Evolutionary conservation across 148 eudicot genomes (phyloP).

Genomic region (Fagopyrum tataricum): DNA sequence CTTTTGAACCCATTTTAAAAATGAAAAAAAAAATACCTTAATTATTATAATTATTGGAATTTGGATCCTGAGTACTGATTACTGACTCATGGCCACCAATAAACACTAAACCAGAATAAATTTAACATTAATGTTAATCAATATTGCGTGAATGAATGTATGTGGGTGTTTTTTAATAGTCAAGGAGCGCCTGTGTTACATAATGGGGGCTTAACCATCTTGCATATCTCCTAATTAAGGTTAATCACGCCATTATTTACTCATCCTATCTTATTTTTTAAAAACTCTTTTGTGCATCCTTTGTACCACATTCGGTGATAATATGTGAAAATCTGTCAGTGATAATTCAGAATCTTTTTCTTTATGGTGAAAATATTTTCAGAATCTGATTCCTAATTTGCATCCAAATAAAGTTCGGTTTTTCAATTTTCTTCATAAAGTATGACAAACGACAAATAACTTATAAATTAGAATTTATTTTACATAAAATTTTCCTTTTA

Average conservation of each 20-base stretch:
- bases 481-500: no score
- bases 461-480: background rate
- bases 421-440: background rate
- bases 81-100: no score
- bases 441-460: background rate
- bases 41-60: conserved; percentile 3
- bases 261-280: background rate
- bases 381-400: background rate
- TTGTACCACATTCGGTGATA: background rate
- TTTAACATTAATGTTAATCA: background rate
- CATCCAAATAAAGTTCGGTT: background rate
- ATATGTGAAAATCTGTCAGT: background rate
- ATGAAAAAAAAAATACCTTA: background rate
- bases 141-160: background rate
- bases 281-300: background rate
- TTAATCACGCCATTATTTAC: background rate
- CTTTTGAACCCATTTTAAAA: background rate
- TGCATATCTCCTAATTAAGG: no score
- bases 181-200: background rate
- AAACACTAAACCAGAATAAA: background rate
- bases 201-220: background rate
- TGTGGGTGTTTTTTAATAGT: background rate
- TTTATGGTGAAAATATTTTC: background rate
- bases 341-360: no score
- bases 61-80: background rate